phyloP scores from a whole-genome alignment of 163 green algal genomes.

The Scenedesmus sp. region DNA sequence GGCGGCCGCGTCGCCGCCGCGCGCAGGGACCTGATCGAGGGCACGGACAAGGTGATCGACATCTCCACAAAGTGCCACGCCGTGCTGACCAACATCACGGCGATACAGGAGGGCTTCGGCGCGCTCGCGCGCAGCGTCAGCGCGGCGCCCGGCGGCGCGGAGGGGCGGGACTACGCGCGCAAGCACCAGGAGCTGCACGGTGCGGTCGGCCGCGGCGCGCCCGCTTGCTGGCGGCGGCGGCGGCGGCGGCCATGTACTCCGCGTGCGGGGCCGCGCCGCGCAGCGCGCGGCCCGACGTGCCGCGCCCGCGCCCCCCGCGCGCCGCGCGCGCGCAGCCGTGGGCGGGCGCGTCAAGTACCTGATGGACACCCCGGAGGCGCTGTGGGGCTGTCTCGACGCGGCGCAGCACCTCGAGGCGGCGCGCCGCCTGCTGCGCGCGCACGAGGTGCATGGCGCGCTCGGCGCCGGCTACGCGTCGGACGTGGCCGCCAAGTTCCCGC shows the following conservation, averaged over 20 bases:
- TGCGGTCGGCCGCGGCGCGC: conserved; percentile 21
- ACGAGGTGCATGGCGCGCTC: conserved; percentile 81
- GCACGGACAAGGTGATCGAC: conserved; percentile 89
- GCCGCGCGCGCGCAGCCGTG: conserved; percentile 62
- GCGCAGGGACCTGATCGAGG: conserved; percentile 92
- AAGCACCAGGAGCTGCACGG: conserved; percentile 69
- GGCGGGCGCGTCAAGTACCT: conserved; percentile 93
- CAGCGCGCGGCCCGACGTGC: neutral
- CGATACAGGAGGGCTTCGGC: conserved; percentile 72
- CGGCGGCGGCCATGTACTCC: too few relatives aligned
- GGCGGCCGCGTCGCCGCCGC: too few relatives aligned
- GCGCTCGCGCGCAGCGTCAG: conserved; percentile 52
- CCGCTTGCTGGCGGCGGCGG: too few relatives aligned
- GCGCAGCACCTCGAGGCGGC: conserved; percentile 82
- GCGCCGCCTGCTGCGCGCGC: conserved; percentile 76
- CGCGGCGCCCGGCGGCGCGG: neutral
- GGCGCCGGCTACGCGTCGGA: conserved; percentile 32
- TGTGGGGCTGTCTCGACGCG: conserved; percentile 93
- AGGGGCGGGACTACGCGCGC: conserved; percentile 11
- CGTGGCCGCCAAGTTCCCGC: conserved; percentile 78
- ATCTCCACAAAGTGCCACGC: conserved; percentile 81
- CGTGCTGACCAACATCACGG: conserved; percentile 72
- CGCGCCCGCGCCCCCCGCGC: neutral
- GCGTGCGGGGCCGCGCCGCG: too few relatives aligned
- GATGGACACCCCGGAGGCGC: conserved; percentile 96